Base-by-base conservation (phyloP, 306 rosid species). In the Echinosophora koreensis region DNA sequence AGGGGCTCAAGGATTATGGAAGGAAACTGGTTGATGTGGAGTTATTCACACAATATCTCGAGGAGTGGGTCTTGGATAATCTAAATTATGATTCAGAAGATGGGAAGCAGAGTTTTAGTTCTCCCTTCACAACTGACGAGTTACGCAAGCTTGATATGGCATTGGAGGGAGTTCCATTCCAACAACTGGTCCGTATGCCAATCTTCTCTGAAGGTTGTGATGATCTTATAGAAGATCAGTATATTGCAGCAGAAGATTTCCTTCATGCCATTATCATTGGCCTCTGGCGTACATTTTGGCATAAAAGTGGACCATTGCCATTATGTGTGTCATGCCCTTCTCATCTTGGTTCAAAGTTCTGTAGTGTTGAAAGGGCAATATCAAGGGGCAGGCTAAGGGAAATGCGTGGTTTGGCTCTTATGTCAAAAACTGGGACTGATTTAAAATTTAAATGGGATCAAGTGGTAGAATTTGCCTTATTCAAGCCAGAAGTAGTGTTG, bases 261-360 rank as follows among this genome's bases (percentile, higher is more conserved):
- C 91, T 91, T 81, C 94, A 91, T 66, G 87, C 96, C 35, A 61
- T 90, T 17, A 83, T 87, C 80, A 88, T 79, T 68, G 94, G 98
- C 54, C 82, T 94, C 14, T 94, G 98, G 98, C 97, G 95, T 17
- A 88, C 97, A 7, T 94, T 91, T 79, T 94, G 98, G 98, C 97
- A 87, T 83, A 94, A 85, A 85, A 88, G 87, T 14, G 93, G 96
- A 50, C 90, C 90, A 1, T 73, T 89, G 2, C 98, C 97, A 6
- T 81, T 90, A 66, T 88, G 89, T 66, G 88, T 94, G 60, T 90
- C 98, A 15, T 87, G 98, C 59, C 91, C 97, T 15, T 86, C 90
- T 63, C 66, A 83, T 73, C 80, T 86, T 58, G 98, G 97, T 77
- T 94, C 94, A 13, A 94, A 82, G 84, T 94, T 94, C 78, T 88